Evolutionary conservation across 768 basidiomycete genomes (phyloP).

Genomic region (Tricholoma terreum): DNA sequence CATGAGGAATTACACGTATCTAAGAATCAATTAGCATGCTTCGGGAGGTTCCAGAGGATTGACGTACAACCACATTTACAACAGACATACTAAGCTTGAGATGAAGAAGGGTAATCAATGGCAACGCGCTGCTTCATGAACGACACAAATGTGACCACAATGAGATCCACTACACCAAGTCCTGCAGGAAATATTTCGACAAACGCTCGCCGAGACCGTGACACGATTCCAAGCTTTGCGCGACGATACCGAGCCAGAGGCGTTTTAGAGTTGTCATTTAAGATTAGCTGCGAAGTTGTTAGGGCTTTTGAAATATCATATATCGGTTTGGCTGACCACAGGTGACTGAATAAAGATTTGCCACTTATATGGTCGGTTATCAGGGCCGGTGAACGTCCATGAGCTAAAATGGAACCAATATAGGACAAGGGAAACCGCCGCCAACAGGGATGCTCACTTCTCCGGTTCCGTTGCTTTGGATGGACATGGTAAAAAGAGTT

Average conservation of each 20-base stretch:
- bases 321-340: slow-evolving; percentile 24
- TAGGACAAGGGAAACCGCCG: not conserved
- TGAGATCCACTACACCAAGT: slow-evolving; percentile 23
- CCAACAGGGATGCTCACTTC: slow-evolving; percentile 13
- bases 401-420: slow-evolving; percentile 21
- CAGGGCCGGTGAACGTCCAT: slow-evolving; percentile 36
- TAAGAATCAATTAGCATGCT: too few species aligned
- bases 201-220: slow-evolving; percentile 29
- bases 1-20: too few species aligned
- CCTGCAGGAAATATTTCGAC: slow-evolving; percentile 30
- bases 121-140: slow-evolving; percentile 22
- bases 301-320: not conserved
- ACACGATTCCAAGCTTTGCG: slow-evolving; percentile 31
- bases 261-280: slow-evolving; percentile 25
- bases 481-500: not conserved
- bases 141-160: slow-evolving; percentile 28
- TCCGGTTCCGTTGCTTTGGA: slow-evolving; percentile 8
- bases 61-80: too few species aligned
- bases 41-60: too few species aligned
- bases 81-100: too few species aligned
- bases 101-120: not conserved
- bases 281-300: slow-evolving; percentile 23
- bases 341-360: slow-evolving; percentile 36
- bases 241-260: slow-evolving; percentile 29
- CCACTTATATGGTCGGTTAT: slow-evolving; percentile 35